Conservation (phyloP, 1,284 basidiomycete species). For the Pascua sp. region DNA sequence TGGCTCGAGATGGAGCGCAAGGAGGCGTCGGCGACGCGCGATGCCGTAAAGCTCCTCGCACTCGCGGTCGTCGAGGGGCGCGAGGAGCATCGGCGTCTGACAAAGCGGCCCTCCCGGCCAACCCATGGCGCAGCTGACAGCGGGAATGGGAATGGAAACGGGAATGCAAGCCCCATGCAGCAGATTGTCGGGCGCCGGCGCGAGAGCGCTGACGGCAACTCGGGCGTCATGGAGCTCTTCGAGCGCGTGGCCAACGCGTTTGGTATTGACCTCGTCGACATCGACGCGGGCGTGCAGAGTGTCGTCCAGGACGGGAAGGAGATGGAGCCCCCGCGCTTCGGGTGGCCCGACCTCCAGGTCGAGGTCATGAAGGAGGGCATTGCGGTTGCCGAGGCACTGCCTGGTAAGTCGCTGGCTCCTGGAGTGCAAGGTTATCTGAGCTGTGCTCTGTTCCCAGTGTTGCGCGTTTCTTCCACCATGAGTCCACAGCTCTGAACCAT, state of each 20-base stretch:
- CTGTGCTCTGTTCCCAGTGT: too few species aligned
- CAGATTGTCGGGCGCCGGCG: conserved; percentile 63
- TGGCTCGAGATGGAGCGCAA: conserved; percentile 76
- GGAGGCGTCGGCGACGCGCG: conserved; percentile 77
- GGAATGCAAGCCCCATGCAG: neutral
- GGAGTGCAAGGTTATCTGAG: too few species aligned
- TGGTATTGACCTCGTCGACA: conserved; percentile 7
- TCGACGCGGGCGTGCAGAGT: conserved; percentile 11
- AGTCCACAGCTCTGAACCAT: too few species aligned
- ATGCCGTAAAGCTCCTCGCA: conserved; percentile 72
- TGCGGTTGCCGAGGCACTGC: conserved; percentile 82
- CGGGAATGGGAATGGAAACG: neutral
- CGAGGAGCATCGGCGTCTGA: conserved; percentile 24
- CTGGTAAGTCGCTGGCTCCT: conserved; percentile 56
- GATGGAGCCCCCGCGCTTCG: conserved; percentile 54
- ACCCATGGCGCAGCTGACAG: neutral
- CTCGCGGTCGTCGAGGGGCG: conserved; percentile 63
- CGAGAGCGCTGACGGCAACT: conserved; percentile 72
- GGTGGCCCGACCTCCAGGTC: conserved; percentile 91
- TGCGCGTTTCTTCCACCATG: too few species aligned
- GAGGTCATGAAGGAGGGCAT: conserved; percentile 87
- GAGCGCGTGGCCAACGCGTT: conserved; percentile 66
- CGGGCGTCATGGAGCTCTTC: conserved; percentile 67
- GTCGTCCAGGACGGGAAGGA: conserved; percentile 16
- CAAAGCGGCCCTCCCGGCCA: neutral